Evolutionary conservation across 2,329 filamentous ascomycete species (phyloP), one percentile per base, ranked within the genome.

Genomic region (Sclerotinia spermophila): DNA sequence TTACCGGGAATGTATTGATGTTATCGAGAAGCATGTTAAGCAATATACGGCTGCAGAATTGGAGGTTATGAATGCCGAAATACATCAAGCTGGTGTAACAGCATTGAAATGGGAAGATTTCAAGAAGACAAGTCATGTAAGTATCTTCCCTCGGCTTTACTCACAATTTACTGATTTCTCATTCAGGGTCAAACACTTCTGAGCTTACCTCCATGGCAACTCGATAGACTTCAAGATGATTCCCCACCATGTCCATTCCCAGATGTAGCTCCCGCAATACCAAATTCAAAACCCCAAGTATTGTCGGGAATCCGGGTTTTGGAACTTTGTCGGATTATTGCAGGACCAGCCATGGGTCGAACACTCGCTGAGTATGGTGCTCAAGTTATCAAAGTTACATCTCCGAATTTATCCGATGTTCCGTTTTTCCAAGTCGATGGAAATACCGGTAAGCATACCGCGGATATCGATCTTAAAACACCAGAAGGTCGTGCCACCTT

Each of bases 361-460:
- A 89, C 89, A 2, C 84, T 94, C 0, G 90, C 89, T n/a, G 91
- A 92, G 73, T 90, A 93, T 77, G 92, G 92, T 2, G 91, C 91
- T 11, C 86, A 90, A 68, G 90, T 94, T 0, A 84, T 94, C 74
- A 91, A 92, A 75, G 84, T 93, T 60, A 93, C 90, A 3, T 88
- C 87, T 11, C 86, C 89, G 0, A 82, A 87, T 60, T 83, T 93
- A n/a, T 86, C 87, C 6, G 90, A 92, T 72, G 88, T 92, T 1
- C 89, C 89, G 0, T 90, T 90, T 79, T 92, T 92, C 79, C 90
- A 92, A 75, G 85, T 92, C 1, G 90, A 92, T 74, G 87, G 89
- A 19, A 92, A 92, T 77, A 87, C 89, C 77, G 90, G 90, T 35
- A 93, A 93, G 78, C 89, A 89, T 73, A 85, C 88, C 0, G 83